Base-by-base conservation (phyloP, 2,329 filamentous ascomycete genomes). In the Endoconidiophora laricicola region DNA sequence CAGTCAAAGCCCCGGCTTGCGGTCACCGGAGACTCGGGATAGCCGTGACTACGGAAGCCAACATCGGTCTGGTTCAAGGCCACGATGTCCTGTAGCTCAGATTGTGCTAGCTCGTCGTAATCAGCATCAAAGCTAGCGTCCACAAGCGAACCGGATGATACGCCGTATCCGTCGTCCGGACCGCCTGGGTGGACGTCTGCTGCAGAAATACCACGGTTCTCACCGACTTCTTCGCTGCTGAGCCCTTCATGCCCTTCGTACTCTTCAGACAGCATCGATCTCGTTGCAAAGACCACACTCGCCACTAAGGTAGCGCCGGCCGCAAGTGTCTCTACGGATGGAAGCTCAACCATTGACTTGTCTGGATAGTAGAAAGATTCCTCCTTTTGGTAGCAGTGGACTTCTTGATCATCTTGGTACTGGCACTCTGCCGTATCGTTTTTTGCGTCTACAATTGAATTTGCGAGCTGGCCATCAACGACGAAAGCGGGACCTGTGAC, bases 281-380 rank as follows among this genome's bases (percentile, higher is more conserved):
- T 37, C 7, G 51, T 53, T n/a, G 51, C 46, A 39, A 50, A 50
- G 16, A 51, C 52, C 20, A 50, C 44, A 45, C 44, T 50, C 29
- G 44, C 52, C 14, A 54, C 52, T 40, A 54, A 48, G 14, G 52
- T 48, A 33, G 52, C 52, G 36, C 52, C 41, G 23, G 52, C 52
- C 29, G 48, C 48, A 10, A 54, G 20, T 18, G 44, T 22, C 18
- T 44, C 52, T 14, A 29, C 3, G 26, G 26, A 29, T 7, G 3
- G 26, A 29, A 29, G 26, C 26, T 29, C 26, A 29, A 6, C 10
- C 6, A 10, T 10, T 10, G 26, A 7, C 26, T 29, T 10, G 26
- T 29, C 26, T 7, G 26, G 26, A 29, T 29, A 29, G 26, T 29
- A 29, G 26, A 29, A 2, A 29, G 26, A 29, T 29, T 29, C 26